Conservation (phyloP, 164 flowering plant genomes). For the Tinospora cordifolia region DNA sequence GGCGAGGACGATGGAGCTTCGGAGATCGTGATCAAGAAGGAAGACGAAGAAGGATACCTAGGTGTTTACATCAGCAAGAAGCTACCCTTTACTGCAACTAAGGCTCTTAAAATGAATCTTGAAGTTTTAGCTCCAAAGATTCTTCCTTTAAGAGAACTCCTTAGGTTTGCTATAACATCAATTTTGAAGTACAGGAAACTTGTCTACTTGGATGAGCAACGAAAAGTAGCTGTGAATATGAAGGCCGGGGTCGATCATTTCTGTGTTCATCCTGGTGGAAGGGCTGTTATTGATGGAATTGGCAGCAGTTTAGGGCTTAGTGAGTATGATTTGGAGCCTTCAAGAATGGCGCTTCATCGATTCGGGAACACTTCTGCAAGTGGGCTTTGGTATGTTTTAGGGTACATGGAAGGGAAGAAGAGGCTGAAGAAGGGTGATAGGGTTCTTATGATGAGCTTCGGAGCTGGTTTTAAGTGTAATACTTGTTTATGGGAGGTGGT, state of each 20-base stretch:
- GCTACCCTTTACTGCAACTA: conserved; percentile 53
- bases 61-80: conserved; percentile 46
- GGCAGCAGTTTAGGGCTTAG: conserved; percentile 33
- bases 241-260: conserved; percentile 62
- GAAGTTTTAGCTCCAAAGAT: conserved; percentile 45
- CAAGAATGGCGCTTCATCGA: conserved; percentile 65
- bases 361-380: conserved; percentile 52
- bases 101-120: conserved; percentile 49
- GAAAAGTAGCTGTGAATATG: conserved; percentile 26
- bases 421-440: conserved; percentile 57
- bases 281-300: conserved; percentile 64
- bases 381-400: conserved; percentile 49
- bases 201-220: neutral
- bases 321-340: conserved; percentile 64
- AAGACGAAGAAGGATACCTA: conserved; percentile 38
- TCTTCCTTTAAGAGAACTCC: conserved; percentile 45
- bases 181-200: neutral
- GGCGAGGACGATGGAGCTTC: conserved; percentile 52
- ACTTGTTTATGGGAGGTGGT: conserved; percentile 70
- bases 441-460: conserved; percentile 38
- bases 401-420: conserved; percentile 19
- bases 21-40: conserved; percentile 38
- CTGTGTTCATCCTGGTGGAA: conserved; percentile 70
- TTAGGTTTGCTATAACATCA: conserved; percentile 28
- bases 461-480: conserved; percentile 50